These are phyloP conservation scores for Trifolium repens DNA, from an alignment of 306 rosid species.

Conservation along the genomic window DNA sequence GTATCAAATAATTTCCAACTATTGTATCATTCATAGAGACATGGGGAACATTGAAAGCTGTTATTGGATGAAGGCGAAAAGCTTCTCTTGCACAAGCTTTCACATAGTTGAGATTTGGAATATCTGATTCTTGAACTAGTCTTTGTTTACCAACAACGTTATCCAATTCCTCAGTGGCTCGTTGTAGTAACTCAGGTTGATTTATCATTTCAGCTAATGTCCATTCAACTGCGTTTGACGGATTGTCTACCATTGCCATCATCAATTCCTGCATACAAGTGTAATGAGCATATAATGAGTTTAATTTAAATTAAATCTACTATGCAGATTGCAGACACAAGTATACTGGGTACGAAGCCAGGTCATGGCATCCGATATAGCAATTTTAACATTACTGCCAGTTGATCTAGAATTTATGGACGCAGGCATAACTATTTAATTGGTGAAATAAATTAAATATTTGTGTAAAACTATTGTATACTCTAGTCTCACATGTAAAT, in stretches of 20 bases:
- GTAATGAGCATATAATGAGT: background rate
- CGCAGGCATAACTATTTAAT: background rate
- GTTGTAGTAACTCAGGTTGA: slow-evolving; percentile 39
- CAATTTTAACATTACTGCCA: too few relatives aligned
- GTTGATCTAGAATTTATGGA: too few relatives aligned
- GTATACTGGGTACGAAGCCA: too few relatives aligned
- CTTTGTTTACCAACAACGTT: slow-evolving; percentile 42
- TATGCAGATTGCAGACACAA: too few relatives aligned
- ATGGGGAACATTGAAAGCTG: slow-evolving; percentile 49
- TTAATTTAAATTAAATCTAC: too few relatives aligned
- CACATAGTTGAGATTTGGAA: slow-evolving; percentile 49
- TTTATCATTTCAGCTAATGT: slow-evolving; percentile 53
- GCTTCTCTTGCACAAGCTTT: slow-evolving; percentile 53
- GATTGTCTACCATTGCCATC: slow-evolving; percentile 50
- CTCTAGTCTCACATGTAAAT: too few relatives aligned
- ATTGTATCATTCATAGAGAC: slow-evolving; percentile 30
- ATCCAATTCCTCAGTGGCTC: slow-evolving; percentile 49
- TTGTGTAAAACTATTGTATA: too few relatives aligned
- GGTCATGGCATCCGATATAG: too few relatives aligned
- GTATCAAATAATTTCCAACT: slow-evolving; percentile 46
- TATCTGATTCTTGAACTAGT: slow-evolving; percentile 50
- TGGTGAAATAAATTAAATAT: too few relatives aligned
- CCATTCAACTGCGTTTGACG: slow-evolving; percentile 53
- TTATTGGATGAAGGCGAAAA: slow-evolving; percentile 54
- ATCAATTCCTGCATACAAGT: slow-evolving; percentile 45